phyloP scores from a whole-genome alignment of 2,329 filamentous ascomycete species.

The Pseudopithomyces maydicus region DNA sequence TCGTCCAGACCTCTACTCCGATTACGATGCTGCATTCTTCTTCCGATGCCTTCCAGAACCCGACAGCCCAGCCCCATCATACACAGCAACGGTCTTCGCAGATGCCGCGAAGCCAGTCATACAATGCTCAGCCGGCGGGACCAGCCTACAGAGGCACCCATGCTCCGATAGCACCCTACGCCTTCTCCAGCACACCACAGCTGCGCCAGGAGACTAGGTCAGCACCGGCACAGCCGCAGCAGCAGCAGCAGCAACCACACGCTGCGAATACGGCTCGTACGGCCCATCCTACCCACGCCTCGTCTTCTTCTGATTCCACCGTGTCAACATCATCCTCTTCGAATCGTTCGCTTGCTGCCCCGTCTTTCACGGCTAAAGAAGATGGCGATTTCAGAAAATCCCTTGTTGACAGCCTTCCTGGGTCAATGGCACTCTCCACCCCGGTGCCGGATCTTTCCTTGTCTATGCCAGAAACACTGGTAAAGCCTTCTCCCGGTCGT shows the following conservation, averaged over 20 bases:
- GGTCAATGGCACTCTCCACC: constrained; percentile 57
- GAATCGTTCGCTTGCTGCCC: constrained; percentile 49
- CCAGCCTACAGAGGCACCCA: constrained; percentile 50
- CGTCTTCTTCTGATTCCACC: constrained; percentile 49
- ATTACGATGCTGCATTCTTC: constrained; percentile 58
- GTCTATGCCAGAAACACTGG: constrained; percentile 59
- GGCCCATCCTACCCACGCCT: constrained; percentile 45
- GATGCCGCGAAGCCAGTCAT: constrained; percentile 49
- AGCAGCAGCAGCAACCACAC: constrained; percentile 40
- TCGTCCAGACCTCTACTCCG: constrained; percentile 52
- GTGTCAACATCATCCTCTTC: constrained; percentile 57
- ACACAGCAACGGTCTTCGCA: constrained; percentile 47
- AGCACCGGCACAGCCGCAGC: constrained; percentile 57
- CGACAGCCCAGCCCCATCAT: constrained; percentile 43
- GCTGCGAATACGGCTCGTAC: constrained; percentile 32
- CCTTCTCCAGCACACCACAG: constrained; percentile 58
- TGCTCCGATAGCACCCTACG: constrained; percentile 56
- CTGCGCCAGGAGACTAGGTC: constrained; percentile 62
- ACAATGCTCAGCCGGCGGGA: constrained; percentile 47
- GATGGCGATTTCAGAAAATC: constrained; percentile 51
- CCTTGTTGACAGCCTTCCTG: constrained; percentile 42
- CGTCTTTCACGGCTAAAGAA: constrained; percentile 53
- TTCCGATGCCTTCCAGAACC: constrained; percentile 53
- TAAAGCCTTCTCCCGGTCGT: constrained; percentile 77
- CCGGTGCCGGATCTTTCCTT: constrained; percentile 61